Base-by-base conservation (phyloP, 805 yeast genomes). In the Komagataella pastoris region DNA sequence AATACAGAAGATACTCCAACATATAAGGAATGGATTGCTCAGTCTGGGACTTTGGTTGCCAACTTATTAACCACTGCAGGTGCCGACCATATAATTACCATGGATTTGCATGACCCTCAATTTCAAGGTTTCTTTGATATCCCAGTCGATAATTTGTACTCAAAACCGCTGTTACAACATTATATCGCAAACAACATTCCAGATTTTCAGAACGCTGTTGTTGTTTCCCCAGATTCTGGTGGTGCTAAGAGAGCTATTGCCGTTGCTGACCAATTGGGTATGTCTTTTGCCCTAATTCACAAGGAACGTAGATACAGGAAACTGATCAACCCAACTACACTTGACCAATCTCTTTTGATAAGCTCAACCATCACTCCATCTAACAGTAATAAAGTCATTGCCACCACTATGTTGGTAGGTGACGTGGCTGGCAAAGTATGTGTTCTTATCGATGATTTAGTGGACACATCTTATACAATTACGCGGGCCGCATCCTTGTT, bases 141-240 rank as follows among this genome's bases (percentile, higher is more conserved):
- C 47, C 97, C 97, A 2, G 97, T 93, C 47, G 99, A 93, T 65
- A 93, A 93, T 64, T 66, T 93, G 57, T 88, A 88, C 65, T 87
- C 93, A 49, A 84, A 85, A 63, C 97, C 97, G 1, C 72, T 93
- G 53, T 71, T 91, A 52, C 90, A 87, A 64, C 85, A 87, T 57
- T 93, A 89, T 67, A 89, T 93, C 54, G 73, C 79, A 19, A 81
- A 83, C 53, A 73, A 75, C 55, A 81, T 93, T 52, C 91, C 95
- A n/a, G 68, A 86, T 55, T 88, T 81, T 63, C 79, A 79, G 57
- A 84, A 89, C 46, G 85, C 91, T 46, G 96, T 93, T 6, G 81
- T 93, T 59, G 97, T 93, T 40, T 88, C 97, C 1, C 99, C 99
- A 0, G 99, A 93, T 68, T 93, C 97, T 19, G 99, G 99, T 62